Evolutionary conservation across 2,329 filamentous ascomycete species (phyloP).

Genomic region (Mollisiaceae sp.): DNA sequence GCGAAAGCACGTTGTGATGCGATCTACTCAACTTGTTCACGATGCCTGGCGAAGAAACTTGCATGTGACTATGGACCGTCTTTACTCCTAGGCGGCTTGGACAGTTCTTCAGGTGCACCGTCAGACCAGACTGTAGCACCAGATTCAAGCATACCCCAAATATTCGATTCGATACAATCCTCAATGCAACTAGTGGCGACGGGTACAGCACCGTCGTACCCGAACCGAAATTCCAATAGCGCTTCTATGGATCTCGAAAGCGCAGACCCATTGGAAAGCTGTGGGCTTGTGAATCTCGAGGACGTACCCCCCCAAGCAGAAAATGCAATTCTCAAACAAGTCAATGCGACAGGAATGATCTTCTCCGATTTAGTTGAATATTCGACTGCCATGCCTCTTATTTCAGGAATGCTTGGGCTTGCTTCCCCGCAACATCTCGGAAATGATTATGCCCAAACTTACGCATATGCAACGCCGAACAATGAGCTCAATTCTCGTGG

Average conservation of each 20-base stretch:
- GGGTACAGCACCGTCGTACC: background rate
- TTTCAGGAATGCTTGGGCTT: too few relatives aligned
- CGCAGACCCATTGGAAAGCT: background rate
- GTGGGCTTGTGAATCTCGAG: too few relatives aligned
- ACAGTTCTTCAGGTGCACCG: background rate
- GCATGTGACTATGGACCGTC: constrained; percentile 18
- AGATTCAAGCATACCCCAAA: background rate
- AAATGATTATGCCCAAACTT: too few relatives aligned
- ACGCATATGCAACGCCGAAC: too few relatives aligned
- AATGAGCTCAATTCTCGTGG: too few relatives aligned
- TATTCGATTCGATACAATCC: background rate
- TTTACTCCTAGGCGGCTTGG: background rate
- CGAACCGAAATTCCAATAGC: background rate
- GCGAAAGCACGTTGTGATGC: constrained; percentile 32
- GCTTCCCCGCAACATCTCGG: too few relatives aligned
- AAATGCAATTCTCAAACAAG: too few relatives aligned
- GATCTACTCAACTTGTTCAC: constrained; percentile 24
- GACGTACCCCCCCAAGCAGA: too few relatives aligned
- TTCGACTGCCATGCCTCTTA: too few relatives aligned
- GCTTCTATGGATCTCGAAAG: background rate
- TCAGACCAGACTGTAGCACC: background rate
- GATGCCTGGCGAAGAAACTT: constrained; percentile 24
- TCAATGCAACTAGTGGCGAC: background rate
- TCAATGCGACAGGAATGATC: too few relatives aligned
- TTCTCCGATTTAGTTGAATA: too few relatives aligned